Conservation (phyloP, 768 basidiomycete species). For the Suillus weaverae region DNA sequence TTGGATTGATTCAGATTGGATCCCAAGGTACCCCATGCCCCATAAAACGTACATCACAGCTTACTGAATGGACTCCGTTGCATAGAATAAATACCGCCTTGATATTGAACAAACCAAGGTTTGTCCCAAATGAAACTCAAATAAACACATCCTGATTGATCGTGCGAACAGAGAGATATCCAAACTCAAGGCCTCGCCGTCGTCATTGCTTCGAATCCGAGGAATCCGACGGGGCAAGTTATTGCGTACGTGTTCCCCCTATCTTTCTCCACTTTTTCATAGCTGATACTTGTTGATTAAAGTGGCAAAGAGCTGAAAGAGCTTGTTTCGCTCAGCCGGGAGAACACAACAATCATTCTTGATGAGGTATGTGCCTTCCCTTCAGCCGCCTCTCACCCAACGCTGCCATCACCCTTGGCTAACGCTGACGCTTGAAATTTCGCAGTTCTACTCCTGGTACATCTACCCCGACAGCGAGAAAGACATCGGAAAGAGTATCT, state of each 20-base stretch:
- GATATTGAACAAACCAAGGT: constrained; percentile 81
- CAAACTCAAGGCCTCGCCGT: constrained; percentile 81
- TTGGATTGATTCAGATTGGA: constrained; percentile 40
- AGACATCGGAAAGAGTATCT: constrained; percentile 76
- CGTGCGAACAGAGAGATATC: constrained; percentile 63
- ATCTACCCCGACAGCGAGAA: constrained; percentile 79
- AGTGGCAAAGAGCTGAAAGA: constrained; percentile 81
- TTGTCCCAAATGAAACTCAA: constrained; percentile 7
- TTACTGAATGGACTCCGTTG: constrained; percentile 10
- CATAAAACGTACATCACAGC: background rate
- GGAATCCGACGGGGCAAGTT: constrained; percentile 95
- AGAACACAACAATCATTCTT: constrained; percentile 81
- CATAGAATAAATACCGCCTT: constrained; percentile 65
- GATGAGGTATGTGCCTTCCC: constrained; percentile 58
- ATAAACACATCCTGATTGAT: constrained; percentile 5
- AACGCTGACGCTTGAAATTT: constrained; percentile 7
- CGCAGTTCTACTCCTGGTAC: constrained; percentile 93
- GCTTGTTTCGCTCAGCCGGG: constrained; percentile 69
- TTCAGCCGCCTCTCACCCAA: background rate
- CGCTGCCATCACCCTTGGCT: background rate
- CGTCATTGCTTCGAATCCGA: constrained; percentile 89
- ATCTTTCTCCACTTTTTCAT: background rate
- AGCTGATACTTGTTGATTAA: constrained; percentile 12
- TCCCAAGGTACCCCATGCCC: constrained; percentile 35
- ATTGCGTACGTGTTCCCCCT: constrained; percentile 46